Conservation (phyloP, 2,329 filamentous ascomycete genomes). For the Purpureocillium lavendulum region DNA sequence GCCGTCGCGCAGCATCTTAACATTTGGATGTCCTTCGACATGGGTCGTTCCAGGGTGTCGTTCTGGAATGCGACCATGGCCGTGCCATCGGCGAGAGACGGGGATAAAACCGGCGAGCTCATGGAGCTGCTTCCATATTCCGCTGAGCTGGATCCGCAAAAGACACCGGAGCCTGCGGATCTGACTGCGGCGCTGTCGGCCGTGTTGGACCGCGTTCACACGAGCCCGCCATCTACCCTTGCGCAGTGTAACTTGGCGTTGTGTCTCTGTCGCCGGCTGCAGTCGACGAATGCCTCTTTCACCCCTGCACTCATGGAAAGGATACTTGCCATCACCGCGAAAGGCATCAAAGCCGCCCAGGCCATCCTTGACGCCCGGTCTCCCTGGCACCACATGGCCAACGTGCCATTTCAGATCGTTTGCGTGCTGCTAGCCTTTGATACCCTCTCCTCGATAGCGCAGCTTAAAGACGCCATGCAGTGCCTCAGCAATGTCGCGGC, state of each 20-base stretch:
- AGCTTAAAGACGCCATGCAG: conserved; percentile 42
- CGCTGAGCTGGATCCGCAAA: conserved; percentile 44
- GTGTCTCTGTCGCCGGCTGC: conserved; percentile 45
- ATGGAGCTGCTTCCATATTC: conserved; percentile 44
- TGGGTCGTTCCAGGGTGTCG: conserved; percentile 43
- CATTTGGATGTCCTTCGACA: conserved; percentile 51
- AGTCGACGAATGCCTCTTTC: conserved; percentile 38
- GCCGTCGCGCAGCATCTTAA: conserved; percentile 49
- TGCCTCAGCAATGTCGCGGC: conserved; percentile 31
- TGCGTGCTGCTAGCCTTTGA: conserved; percentile 49
- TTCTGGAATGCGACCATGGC: conserved; percentile 35
- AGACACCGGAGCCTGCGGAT: conserved; percentile 28
- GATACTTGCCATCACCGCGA: conserved; percentile 35
- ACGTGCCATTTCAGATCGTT: conserved; percentile 51
- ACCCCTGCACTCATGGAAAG: conserved; percentile 32
- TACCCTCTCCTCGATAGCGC: conserved; percentile 34
- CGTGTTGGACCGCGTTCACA: conserved; percentile 31
- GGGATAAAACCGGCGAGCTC: conserved; percentile 37
- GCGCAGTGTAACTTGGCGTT: conserved; percentile 47
- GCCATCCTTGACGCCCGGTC: conserved; percentile 32
- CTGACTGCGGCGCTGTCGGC: conserved; percentile 32
- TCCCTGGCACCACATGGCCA: conserved; percentile 53
- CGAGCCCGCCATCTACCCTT: conserved; percentile 32
- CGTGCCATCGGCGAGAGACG: conserved; percentile 26
- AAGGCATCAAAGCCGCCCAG: conserved; percentile 37